Base-by-base conservation (phyloP, 345 rosid species). In the Noccaea bulbosa region DNA sequence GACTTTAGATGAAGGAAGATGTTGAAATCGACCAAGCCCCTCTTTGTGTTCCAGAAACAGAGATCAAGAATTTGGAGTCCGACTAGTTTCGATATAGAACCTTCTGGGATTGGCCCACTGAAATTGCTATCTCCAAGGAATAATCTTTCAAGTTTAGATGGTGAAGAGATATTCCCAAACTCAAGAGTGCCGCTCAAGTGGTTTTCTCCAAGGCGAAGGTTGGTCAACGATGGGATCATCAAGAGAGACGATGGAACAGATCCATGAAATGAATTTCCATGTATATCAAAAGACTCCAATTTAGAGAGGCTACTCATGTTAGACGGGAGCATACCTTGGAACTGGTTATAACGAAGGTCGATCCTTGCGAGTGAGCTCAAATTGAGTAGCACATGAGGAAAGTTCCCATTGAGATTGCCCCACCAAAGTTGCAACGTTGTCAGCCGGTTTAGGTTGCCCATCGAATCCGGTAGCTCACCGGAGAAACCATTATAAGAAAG, bases 401-500 rank as follows among this genome's bases (percentile, higher is more conserved):
- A 34, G 35, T 49, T 17, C 11, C 47, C 70, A 16, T 10, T 5
- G 34, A 65, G 37, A 5, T 50, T 3, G 4, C 0, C 11, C n/a
- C n/a, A n/a, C n/a, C n/a, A n/a, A 44, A 50, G 11, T 0, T 16
- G 1, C 14, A 71, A 71, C 0, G 30, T 5, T 16, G 54, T 44
- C 2, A 32, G 52, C 0, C 0, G 3, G 27, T 54, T 53, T 20
- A 62, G 10, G 16, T 22, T 32, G 5, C 69, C 62, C 11, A 41
- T 32, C 5, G 48, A 64, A 53, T 9, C 15, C 0, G 57, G 70
- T 51, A 6, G 11, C 0, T 39, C 46, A 22, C 86, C 79, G 0
- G 10, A 34, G 39, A 86, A 77, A 11, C 11, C 17, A 46, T 79
- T 83, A 44, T 8, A 0, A 10, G 79, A 74, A 11, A 81, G 61